Base-by-base conservation (phyloP, 371 early-diverging fungal genomes). In the Lichtheimia ramosa region DNA sequence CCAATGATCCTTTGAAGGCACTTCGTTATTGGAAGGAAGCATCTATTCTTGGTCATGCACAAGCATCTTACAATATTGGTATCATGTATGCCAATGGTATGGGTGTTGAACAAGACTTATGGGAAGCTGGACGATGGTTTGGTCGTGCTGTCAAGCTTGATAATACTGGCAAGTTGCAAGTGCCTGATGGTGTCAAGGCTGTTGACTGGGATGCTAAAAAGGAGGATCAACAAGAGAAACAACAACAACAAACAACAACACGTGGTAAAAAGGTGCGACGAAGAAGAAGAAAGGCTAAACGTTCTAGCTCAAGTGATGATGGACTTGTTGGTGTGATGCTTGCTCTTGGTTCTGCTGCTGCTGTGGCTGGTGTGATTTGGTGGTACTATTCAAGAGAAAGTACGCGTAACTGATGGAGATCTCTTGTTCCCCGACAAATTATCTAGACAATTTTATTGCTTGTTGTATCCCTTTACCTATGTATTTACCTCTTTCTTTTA, bases 21-120 rank as follows among this genome's bases (percentile, higher is more conserved):
- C 54, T 77, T 16, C 64, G 77, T 15, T 80, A 80, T 49, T 80
- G 81, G 81, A 72, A 75, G 49, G 75, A 77, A 41, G 75, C 77
- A 16, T 73, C 74, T 12, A 43, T 77, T 46, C 58, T 80, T 28
- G 81, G 81, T 8, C 75, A 80, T 51, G 81, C 81, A 1, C 77
- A 80, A 56, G 74, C 81, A 6, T 77, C 74, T 20, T 80, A 66
- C 42, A 80, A 80, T 43, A 71, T 80, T 39, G 81, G 74, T 51
- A 77, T 80, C 42, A 62, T 77, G 55, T 73, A 66, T 54, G 74
- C 74, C 2, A 80, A 80, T 51, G 75, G 75, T 13, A 73, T 77
- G 69, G 77, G 81, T 27, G 70, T 80, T 3, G 65, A 67, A 2
- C 48, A 59, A 21, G 75, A 80, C 58, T 21, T 73, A 10, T 75